These are phyloP conservation scores for Setaria italica DNA, from an alignment of 202 grass and related monocot species.

Conservation along the genomic window DNA sequence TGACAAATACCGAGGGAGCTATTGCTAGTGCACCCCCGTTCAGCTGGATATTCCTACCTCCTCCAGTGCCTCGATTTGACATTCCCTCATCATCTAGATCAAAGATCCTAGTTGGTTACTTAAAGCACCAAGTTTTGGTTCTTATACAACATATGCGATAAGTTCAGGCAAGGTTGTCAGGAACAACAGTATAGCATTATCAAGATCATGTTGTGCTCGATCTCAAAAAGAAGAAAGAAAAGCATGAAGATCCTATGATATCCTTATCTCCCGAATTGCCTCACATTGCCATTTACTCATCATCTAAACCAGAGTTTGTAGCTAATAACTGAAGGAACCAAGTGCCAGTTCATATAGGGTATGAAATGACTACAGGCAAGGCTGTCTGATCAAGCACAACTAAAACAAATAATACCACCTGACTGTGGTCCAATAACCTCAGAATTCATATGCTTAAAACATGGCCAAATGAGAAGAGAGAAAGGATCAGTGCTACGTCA, in stretches of 20 bases:
- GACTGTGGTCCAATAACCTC: background rate
- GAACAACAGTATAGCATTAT: conserved; percentile 5
- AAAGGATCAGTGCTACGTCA: background rate
- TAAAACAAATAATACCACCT: background rate
- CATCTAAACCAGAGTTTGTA: conserved; percentile 56
- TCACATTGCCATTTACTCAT: conserved; percentile 42
- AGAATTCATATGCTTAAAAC: conserved; percentile 29
- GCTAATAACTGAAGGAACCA: conserved; percentile 15
- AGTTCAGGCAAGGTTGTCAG: background rate
- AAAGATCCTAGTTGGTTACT: conserved; percentile 49
- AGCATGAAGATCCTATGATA: background rate
- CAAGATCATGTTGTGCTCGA: conserved; percentile 9
- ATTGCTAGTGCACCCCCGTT: conserved; percentile 60
- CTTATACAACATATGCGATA: conserved; percentile 29
- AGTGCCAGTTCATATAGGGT: background rate
- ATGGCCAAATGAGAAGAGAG: conserved; percentile 1
- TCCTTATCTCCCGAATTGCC: conserved; percentile 43
- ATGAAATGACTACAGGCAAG: background rate
- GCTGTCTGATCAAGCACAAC: background rate
- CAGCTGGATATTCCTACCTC: conserved; percentile 53
- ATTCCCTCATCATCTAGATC: conserved; percentile 68
- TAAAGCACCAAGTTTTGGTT: conserved; percentile 11
- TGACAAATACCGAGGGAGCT: conserved; percentile 61
- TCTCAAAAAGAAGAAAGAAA: background rate
- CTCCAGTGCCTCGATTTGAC: conserved; percentile 45